These are phyloP conservation scores for Candida pini DNA, from an alignment of 805 yeast species.

Conservation along the genomic window DNA sequence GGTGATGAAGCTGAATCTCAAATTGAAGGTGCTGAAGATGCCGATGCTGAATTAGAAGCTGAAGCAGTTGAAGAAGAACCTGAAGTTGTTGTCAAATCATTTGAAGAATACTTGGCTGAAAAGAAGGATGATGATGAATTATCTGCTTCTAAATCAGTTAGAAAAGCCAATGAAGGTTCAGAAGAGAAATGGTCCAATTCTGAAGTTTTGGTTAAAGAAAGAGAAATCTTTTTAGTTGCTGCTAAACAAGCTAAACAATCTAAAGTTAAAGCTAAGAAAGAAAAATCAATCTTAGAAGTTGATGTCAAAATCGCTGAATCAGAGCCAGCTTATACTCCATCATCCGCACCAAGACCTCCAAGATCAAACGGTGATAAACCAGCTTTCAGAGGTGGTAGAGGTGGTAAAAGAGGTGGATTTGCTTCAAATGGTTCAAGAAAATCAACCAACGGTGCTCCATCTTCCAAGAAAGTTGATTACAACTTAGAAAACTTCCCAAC, in stretches of 20 bases:
- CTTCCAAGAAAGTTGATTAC: slow-evolving; percentile 24
- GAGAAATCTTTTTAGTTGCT: slow-evolving; percentile 52
- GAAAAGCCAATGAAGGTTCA: slow-evolving; percentile 55
- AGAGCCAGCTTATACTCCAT: slow-evolving; percentile 31
- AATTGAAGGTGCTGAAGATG: slow-evolving; percentile 50
- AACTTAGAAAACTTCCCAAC: slow-evolving; percentile 69
- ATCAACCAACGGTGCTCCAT: slow-evolving; percentile 19
- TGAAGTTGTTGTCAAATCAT: slow-evolving; percentile 52
- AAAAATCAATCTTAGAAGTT: slow-evolving; percentile 71
- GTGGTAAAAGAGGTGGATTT: slow-evolving; percentile 23
- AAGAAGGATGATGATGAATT: slow-evolving; percentile 31
- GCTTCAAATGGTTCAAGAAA: too few species aligned
- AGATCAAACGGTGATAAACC: too few species aligned
- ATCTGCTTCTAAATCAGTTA: slow-evolving; percentile 28
- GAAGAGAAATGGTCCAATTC: slow-evolving; percentile 48
- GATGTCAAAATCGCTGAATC: slow-evolving; percentile 65
- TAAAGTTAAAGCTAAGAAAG: slow-evolving; percentile 73
- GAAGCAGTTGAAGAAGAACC: slow-evolving; percentile 34
- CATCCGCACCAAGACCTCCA: slow-evolving; percentile 21
- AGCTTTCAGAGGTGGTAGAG: slow-evolving; percentile 28
- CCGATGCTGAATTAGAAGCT: slow-evolving; percentile 39
- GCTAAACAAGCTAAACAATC: slow-evolving; percentile 61
- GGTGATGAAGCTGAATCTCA: slow-evolving; percentile 65
- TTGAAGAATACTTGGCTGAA: slow-evolving; percentile 83
- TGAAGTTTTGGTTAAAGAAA: slow-evolving; percentile 60